Percentiles rank a stretch among this genome's conserved stretches.
Evolutionary conservation across 192 early-diverging fungal species (phyloP).

Genomic region (Entomortierella beljakovae): DNA sequence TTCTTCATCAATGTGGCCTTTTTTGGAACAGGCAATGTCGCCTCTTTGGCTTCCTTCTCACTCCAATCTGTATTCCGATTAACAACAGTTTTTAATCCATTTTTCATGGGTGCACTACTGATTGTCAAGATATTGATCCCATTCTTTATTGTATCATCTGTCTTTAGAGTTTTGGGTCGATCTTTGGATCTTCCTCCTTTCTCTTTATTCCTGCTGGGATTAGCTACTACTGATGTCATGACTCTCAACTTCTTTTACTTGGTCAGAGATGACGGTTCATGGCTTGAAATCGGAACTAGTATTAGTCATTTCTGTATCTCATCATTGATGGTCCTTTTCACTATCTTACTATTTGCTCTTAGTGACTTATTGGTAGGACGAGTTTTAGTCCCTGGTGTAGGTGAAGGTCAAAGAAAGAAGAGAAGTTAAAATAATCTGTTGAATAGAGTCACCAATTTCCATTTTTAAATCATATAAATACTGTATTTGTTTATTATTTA

Average conservation of each 20-base stretch:
- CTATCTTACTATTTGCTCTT: constrained; percentile 86
- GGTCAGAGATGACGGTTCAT: constrained; percentile 90
- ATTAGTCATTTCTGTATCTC: constrained; percentile 97
- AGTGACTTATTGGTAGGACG: constrained; percentile 70
- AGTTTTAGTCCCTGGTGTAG: constrained; percentile 44
- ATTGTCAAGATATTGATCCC: constrained; percentile 94
- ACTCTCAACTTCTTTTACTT: constrained; percentile 98
- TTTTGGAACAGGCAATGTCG: constrained; percentile 97
- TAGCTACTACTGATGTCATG: constrained; percentile 92
- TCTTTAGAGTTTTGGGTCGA: constrained; percentile 81
- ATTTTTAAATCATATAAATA: neutral
- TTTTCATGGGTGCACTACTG: constrained; percentile 87
- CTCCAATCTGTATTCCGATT: constrained; percentile 91
- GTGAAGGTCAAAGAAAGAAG: constrained; percentile 45
- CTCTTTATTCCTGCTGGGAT: constrained; percentile 86
- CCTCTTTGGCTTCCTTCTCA: constrained; percentile 86
- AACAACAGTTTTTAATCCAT: constrained; percentile 91
- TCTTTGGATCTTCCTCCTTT: constrained; percentile 87
- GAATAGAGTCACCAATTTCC: neutral
- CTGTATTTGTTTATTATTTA: too few relatives aligned
- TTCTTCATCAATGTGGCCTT: constrained; percentile 94
- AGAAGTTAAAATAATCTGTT: constrained; percentile 20
- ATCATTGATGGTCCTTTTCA: constrained; percentile 91
- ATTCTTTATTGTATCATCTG: constrained; percentile 90
- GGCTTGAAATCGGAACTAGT: constrained; percentile 97